Evolutionary conservation across 352 stramenopile species (phyloP), one percentile per base, ranked within the genome.

Genomic region (Globisporangium radiosum): DNA sequence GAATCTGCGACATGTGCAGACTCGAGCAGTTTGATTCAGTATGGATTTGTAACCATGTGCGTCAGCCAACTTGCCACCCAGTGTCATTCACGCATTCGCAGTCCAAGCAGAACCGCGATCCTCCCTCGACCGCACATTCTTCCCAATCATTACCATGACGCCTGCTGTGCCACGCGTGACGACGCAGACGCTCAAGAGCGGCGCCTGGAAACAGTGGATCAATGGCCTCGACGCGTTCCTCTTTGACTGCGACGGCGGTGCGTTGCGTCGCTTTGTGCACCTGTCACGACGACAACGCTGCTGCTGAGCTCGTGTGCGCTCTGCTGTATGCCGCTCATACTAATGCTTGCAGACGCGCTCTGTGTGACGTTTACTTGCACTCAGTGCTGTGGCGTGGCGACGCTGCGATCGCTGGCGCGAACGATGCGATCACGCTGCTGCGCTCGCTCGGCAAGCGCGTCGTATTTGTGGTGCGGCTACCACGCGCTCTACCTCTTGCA

Each of bases 171-270:
- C 63, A 25, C 61, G 62, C 42, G 70, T 66, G 53, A 54, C 72
- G 5, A 63, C 73, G 13, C 63, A 83, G 62, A 64, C 67, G 42
- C 64, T 87, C 51, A 70, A 63, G 33, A 49, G 62, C 54, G 63
- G 64, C 57, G 66, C 66, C 13, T 88, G 75, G 70, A 66, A 69
- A 63, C 72, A 77, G 60, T 92, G 80, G 80, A 76, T 90, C 50
- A 53, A 76, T 39, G 63, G 70, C 11, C 60, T 90, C 25, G 82
- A 92, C 62, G 72, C 78, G 38, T 90, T 92, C 65, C 72, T 92
- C 19, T 82, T 92, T 42, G 85, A 94, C 68, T 94, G 85, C 63
- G 85, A 94, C 69, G 85, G 85, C 62, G 83, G 83, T 91, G 52
- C 43, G 63, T 33, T 54, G 33, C 17, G 25, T 25, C 25, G 25